Evolutionary conservation across 164 flowering plant species (phyloP).

Genomic region (Warburgia ugandensis): DNA sequence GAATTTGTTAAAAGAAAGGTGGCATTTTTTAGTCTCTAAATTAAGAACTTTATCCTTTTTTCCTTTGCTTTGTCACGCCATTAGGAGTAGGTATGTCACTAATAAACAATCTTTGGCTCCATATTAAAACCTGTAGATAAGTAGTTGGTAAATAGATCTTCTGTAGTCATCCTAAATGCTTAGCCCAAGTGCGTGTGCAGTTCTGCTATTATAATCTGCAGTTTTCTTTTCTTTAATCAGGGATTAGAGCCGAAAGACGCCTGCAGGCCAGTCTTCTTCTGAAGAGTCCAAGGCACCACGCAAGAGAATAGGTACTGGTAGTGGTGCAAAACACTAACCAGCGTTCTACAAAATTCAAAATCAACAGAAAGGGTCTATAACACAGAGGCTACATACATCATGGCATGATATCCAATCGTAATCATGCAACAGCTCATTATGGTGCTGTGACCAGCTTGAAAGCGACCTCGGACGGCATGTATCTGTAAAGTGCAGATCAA

Average conservation of each 20-base stretch:
- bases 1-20: too few species aligned
- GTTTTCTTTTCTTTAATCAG: conserved; percentile 9
- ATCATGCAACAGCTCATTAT: conserved; percentile 89
- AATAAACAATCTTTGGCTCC: too few species aligned
- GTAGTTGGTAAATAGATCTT: too few species aligned
- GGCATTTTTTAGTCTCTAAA: too few species aligned
- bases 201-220: not conserved
- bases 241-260: conserved; percentile 32
- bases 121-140: not conserved
- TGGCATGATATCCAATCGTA: conserved; percentile 77
- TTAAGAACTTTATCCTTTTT: too few species aligned
- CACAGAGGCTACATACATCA: conserved; percentile 78
- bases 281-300: conserved; percentile 32
- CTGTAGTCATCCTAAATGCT: too few species aligned
- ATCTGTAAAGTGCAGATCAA: conserved; percentile 89
- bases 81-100: too few species aligned
- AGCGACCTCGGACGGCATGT: conserved; percentile 84
- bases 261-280: conserved; percentile 30
- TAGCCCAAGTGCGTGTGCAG: too few species aligned
- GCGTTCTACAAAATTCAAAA: conserved; percentile 21
- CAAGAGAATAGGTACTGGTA: conserved; percentile 37
- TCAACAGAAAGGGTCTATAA: conserved; percentile 38
- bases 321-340: conserved; percentile 34
- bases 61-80: too few species aligned
- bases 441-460: conserved; percentile 86